phyloP scores from a whole-genome alignment of 2,329 filamentous ascomycete species.

The Colletotrichum sp. region DNA sequence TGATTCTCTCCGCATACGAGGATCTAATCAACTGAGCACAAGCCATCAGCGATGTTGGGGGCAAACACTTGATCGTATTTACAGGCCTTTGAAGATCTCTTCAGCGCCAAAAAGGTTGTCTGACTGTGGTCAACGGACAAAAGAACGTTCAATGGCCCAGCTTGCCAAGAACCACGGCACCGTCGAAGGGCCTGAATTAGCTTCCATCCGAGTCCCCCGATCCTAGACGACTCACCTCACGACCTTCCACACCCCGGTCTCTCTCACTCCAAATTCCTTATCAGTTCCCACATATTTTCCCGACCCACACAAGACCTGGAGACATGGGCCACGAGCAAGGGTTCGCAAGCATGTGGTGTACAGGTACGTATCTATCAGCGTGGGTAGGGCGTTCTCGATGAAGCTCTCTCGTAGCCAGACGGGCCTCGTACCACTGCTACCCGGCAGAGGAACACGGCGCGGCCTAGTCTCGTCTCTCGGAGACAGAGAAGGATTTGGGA shows the following conservation, averaged over 20 bases:
- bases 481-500: neutral
- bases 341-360: slow-evolving; percentile 6
- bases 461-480: neutral
- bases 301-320: neutral
- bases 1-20: neutral
- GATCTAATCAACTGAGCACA: slow-evolving; percentile 1
- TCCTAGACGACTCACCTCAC: neutral
- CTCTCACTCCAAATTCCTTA: slow-evolving; percentile 10
- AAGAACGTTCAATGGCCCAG: neutral
- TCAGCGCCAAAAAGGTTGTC: neutral
- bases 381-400: neutral
- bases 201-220: slow-evolving; percentile 8
- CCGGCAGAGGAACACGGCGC: neutral
- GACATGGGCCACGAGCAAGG: neutral
- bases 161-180: slow-evolving; percentile 2
- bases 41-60: neutral
- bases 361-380: neutral
- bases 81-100: neutral
- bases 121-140: neutral
- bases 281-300: slow-evolving; percentile 20
- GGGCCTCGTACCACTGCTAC: neutral
- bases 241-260: neutral
- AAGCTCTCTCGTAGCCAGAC: slow-evolving; percentile 3
- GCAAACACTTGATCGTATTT: neutral
- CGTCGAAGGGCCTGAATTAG: slow-evolving; percentile 11